These are phyloP conservation scores for Kluyveromyces wickerhamii DNA, from an alignment of 805 yeast genomes.

Conservation along the genomic window DNA sequence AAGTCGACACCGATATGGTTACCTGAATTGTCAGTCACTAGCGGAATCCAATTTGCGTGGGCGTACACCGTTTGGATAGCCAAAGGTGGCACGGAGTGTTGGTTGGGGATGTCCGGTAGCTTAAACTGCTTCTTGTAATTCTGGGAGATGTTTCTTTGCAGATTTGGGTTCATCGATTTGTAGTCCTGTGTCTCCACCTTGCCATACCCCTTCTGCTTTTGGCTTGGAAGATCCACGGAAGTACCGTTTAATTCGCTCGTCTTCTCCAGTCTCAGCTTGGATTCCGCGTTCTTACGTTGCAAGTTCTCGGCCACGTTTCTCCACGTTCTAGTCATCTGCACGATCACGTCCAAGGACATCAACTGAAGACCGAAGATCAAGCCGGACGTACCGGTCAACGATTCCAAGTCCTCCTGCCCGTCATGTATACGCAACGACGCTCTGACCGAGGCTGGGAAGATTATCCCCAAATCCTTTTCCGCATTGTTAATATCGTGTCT, in stretches of 20 bases:
- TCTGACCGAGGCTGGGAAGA: slow-evolving; percentile 72
- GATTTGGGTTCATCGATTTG: slow-evolving; percentile 15
- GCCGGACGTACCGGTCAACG: slow-evolving; percentile 61
- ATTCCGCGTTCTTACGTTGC: slow-evolving; percentile 20
- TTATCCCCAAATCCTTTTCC: slow-evolving; percentile 69
- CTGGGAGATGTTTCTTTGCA: slow-evolving; percentile 16
- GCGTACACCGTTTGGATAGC: slow-evolving; percentile 70
- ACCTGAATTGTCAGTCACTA: slow-evolving; percentile 81
- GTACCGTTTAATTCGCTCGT: slow-evolving; percentile 11
- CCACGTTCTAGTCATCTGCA: slow-evolving; percentile 81
- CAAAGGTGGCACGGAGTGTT: slow-evolving; percentile 71
- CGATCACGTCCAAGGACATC: slow-evolving; percentile 72
- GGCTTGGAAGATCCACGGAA: slow-evolving; percentile 16
- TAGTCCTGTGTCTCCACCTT: slow-evolving; percentile 13
- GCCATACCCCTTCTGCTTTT: slow-evolving; percentile 23
- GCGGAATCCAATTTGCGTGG: slow-evolving; percentile 88
- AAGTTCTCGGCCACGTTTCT: slow-evolving; percentile 53
- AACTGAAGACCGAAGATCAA: slow-evolving; percentile 73
- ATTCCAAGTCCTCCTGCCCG: slow-evolving; percentile 79
- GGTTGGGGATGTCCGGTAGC: slow-evolving; percentile 39
- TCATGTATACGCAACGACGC: slow-evolving; percentile 79
- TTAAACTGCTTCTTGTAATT: slow-evolving; percentile 29
- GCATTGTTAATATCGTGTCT: slow-evolving; percentile 71
- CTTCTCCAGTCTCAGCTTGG: slow-evolving; percentile 7
- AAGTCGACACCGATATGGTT: slow-evolving; percentile 89